Percentiles rank a stretch among this genome's conserved stretches.
phyloP scores from a whole-genome alignment of 495 filamentous ascomycete genomes.

The Symbiotaphrina buchneri region DNA sequence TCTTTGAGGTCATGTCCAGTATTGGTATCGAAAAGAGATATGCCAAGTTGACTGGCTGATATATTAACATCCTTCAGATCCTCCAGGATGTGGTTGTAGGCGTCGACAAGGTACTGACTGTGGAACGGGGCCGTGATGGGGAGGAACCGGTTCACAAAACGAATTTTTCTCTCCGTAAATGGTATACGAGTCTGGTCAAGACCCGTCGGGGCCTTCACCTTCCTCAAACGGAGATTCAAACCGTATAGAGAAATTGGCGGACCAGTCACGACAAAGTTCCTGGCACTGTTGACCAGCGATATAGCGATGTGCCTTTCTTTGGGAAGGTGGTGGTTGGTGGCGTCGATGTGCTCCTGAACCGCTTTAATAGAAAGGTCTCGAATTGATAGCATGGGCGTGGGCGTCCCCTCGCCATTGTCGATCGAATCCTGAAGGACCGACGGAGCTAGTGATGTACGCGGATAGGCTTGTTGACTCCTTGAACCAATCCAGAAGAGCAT shows the following conservation, averaged over 20 bases:
- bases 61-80: conserved; percentile 70
- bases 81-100: conserved; percentile 56
- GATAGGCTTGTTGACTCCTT: conserved; percentile 95
- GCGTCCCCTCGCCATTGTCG: conserved; percentile 79
- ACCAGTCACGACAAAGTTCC: conserved; percentile 92
- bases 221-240: conserved; percentile 78
- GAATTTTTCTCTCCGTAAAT: conserved; percentile 82
- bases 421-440: conserved; percentile 80
- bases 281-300: conserved; percentile 85
- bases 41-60: conserved; percentile 38
- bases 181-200: conserved; percentile 90
- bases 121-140: conserved; percentile 97
- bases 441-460: conserved; percentile 81
- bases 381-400: conserved; percentile 95
- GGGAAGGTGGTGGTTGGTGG: conserved; percentile 88
- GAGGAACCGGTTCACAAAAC: conserved; percentile 91
- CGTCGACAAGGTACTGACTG: conserved; percentile 70
- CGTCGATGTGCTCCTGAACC: conserved; percentile 85
- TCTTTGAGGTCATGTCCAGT: conserved; percentile 59
- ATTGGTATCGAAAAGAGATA: conserved; percentile 75
- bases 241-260: conserved; percentile 91
- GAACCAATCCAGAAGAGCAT: conserved; percentile 99
- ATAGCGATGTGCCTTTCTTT: conserved; percentile 82
- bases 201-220: conserved; percentile 91
- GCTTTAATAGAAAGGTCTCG: conserved; percentile 68